Evolutionary conservation across 1,284 basidiomycete species (phyloP).

Genomic region (Coniferiporia weirii): DNA sequence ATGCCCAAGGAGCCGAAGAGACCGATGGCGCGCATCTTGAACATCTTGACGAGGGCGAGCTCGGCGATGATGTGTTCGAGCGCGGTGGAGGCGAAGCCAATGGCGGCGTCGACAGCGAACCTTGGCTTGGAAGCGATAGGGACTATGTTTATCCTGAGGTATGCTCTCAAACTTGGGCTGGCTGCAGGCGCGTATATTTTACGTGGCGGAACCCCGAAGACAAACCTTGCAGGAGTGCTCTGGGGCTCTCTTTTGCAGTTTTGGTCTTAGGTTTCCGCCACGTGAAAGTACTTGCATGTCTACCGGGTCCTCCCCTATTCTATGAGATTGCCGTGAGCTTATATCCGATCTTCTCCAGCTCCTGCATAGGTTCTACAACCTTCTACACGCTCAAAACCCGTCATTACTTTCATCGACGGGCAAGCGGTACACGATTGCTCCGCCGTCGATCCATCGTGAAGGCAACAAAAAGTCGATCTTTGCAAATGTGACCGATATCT

Average conservation of each 20-base stretch:
- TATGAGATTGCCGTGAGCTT: neutral
- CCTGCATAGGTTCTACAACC: constrained; percentile 87
- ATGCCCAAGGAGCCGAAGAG: constrained; percentile 41
- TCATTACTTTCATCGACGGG: constrained; percentile 81
- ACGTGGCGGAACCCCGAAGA: no score
- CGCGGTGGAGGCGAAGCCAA: constrained; percentile 40
- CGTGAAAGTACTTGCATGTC: neutral
- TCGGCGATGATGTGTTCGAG: constrained; percentile 84
- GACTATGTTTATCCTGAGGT: constrained; percentile 96
- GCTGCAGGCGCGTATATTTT: neutral
- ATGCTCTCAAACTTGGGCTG: constrained; percentile 19
- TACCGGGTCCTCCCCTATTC: neutral
- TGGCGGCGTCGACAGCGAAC: constrained; percentile 62
- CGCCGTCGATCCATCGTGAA: constrained; percentile 93
- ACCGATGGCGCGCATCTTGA: constrained; percentile 42
- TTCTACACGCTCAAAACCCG: constrained; percentile 92
- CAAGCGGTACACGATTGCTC: constrained; percentile 95
- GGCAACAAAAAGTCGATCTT: constrained; percentile 97
- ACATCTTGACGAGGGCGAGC: constrained; percentile 69
- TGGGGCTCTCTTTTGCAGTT: no score
- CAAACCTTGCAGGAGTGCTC: no score
- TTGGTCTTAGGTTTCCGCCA: no score
- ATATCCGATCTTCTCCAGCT: constrained; percentile 48
- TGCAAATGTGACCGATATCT: constrained; percentile 95
- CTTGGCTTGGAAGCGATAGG: constrained; percentile 89